phyloP scores from a whole-genome alignment of 331 rosid species.

The Cydonia oblonga region DNA sequence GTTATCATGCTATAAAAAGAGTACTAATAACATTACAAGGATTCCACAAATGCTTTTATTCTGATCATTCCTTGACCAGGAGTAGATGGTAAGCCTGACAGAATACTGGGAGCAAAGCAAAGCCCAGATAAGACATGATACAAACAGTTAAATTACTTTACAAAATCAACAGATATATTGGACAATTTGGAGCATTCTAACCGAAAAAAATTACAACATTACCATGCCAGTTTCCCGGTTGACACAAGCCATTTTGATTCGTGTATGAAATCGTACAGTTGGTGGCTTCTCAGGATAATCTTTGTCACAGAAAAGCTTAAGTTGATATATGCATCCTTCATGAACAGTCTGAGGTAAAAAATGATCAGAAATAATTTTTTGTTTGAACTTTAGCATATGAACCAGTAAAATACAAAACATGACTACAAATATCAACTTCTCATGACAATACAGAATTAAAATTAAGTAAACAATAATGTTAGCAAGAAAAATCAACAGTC shows the following conservation, averaged over 20 bases:
- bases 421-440: not conserved
- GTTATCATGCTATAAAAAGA: no score
- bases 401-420: not conserved
- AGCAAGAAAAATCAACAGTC: not conserved
- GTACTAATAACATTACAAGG: not conserved
- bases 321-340: slow-evolving; percentile 31
- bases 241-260: slow-evolving; percentile 32
- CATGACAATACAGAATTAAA: not conserved
- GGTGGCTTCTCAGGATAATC: slow-evolving; percentile 36
- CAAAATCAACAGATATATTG: not conserved
- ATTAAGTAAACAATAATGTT: not conserved
- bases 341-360: slow-evolving; percentile 23
- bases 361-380: not conserved
- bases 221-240: slow-evolving; percentile 31
- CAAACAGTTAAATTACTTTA: not conserved
- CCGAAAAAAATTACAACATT: not conserved
- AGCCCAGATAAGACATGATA: not conserved
- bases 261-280: slow-evolving; percentile 30
- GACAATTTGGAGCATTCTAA: not conserved
- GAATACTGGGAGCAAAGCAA: not conserved
- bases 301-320: slow-evolving; percentile 31
- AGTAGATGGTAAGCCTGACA: not conserved
- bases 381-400: not conserved
- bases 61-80: not conserved
- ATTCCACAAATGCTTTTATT: not conserved